phyloP scores from a whole-genome alignment of 495 filamentous ascomycete genomes.

The Neurospora pannonica region DNA sequence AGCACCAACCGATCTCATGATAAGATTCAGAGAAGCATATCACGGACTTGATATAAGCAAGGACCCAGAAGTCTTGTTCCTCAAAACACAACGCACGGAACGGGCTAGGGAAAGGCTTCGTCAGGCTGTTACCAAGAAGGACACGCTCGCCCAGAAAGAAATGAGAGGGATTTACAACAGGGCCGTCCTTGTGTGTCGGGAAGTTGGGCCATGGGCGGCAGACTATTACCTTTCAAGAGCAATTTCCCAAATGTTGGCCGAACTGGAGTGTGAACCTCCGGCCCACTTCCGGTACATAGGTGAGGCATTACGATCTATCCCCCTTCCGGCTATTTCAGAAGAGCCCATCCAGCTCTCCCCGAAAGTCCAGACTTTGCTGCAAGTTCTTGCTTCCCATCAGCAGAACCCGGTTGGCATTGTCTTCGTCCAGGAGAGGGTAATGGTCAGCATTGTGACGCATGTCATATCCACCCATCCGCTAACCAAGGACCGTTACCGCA shows the following conservation, averaged over 20 bases:
- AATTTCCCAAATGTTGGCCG: conserved; percentile 35
- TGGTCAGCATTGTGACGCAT: conserved; percentile 56
- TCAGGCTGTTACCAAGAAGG: conserved; percentile 36
- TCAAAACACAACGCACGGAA: conserved; percentile 30
- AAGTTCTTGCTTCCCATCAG: conserved; percentile 34
- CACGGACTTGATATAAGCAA: conserved; percentile 46
- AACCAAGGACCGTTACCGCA: conserved; percentile 45
- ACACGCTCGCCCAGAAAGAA: conserved; percentile 56
- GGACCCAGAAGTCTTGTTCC: conserved; percentile 61
- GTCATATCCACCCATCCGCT: conserved; percentile 54
- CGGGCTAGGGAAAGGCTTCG: conserved; percentile 30
- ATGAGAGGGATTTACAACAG: conserved; percentile 48
- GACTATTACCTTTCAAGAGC: conserved; percentile 60
- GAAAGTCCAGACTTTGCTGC: conserved; percentile 47
- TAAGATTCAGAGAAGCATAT: conserved; percentile 29
- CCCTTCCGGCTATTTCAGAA: conserved; percentile 20
- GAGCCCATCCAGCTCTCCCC: conserved; percentile 29
- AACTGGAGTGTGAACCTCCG: conserved; percentile 17
- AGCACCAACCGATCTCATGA: conserved; percentile 19
- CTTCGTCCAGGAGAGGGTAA: conserved; percentile 67
- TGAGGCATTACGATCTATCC: conserved; percentile 37
- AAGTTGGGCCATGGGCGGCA: conserved; percentile 66
- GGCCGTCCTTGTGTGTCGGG: conserved; percentile 41
- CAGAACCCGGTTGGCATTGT: conserved; percentile 58
- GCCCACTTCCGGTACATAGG: conserved; percentile 42